Evolutionary conservation across 768 basidiomycete genomes (phyloP).

Genomic region (Tephrocybe sp.): DNA sequence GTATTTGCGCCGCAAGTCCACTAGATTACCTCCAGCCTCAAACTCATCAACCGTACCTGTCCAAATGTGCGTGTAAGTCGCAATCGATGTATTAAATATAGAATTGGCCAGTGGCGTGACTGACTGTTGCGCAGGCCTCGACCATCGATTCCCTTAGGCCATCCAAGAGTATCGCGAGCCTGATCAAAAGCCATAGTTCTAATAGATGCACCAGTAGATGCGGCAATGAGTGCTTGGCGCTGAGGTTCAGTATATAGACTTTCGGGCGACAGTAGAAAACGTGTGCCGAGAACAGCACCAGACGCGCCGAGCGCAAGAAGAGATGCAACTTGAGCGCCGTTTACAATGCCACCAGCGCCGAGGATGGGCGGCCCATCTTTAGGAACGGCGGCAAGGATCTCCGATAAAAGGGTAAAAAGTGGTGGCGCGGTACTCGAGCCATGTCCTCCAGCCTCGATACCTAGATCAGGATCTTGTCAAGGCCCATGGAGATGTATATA

Average conservation of each 20-base stretch:
- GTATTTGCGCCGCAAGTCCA: slow-evolving; percentile 43
- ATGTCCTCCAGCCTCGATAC: slow-evolving; percentile 82
- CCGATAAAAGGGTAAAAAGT: slow-evolving; percentile 58
- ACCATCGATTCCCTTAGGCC: slow-evolving; percentile 65
- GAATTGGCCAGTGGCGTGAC: slow-evolving; percentile 14
- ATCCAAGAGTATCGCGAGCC: slow-evolving; percentile 53
- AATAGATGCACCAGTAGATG: slow-evolving; percentile 45
- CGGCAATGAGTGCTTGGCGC: slow-evolving; percentile 50
- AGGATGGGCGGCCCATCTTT: slow-evolving; percentile 52
- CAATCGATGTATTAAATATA: neutral
- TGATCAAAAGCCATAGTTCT: slow-evolving; percentile 67
- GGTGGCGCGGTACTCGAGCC: slow-evolving; percentile 58
- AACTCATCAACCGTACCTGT: slow-evolving; percentile 57
- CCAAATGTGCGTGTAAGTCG: neutral
- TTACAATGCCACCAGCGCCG: slow-evolving; percentile 74
- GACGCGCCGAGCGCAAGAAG: slow-evolving; percentile 66
- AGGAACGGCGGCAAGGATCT: slow-evolving; percentile 45
- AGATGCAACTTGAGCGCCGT: slow-evolving; percentile 64
- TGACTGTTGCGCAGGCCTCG: slow-evolving; percentile 55
- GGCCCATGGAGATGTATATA: slow-evolving; percentile 9
- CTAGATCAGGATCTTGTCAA: slow-evolving; percentile 33
- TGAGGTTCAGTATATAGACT: slow-evolving; percentile 56
- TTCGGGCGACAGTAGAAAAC: slow-evolving; percentile 70
- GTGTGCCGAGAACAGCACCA: slow-evolving; percentile 73
- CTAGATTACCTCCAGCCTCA: slow-evolving; percentile 46